Evolutionary conservation across 345 rosid species (phyloP).

Genomic region (Aethionema arabicum): DNA sequence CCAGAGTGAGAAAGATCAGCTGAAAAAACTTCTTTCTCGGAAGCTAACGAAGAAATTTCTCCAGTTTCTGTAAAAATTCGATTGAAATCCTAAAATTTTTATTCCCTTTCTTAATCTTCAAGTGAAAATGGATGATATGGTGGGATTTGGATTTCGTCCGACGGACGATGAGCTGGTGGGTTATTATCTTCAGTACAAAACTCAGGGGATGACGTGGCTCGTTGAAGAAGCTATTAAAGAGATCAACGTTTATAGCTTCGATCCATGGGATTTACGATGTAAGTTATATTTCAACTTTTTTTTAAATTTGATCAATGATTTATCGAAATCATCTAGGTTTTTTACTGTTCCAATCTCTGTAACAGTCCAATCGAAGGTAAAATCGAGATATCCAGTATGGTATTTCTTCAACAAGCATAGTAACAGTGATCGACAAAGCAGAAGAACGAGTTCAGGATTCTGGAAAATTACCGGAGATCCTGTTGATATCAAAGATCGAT

Average conservation of each 20-base stretch:
- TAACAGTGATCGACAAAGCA: slow-evolving; percentile 22
- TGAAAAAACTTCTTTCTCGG: too few relatives aligned
- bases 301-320: too few relatives aligned
- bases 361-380: slow-evolving; percentile 28
- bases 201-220: slow-evolving; percentile 24
- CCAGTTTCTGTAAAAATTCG: too few relatives aligned
- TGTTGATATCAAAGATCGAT: neutral
- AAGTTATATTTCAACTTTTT: neutral
- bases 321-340: too few relatives aligned
- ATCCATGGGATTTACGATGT: slow-evolving; percentile 58
- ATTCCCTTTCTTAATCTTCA: too few relatives aligned
- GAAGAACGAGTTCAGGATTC: slow-evolving; percentile 35
- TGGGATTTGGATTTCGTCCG: slow-evolving; percentile 52
- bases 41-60: too few relatives aligned
- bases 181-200: slow-evolving; percentile 39
- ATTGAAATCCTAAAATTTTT: too few relatives aligned
- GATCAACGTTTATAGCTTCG: slow-evolving; percentile 40
- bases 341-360: neutral
- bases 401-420: slow-evolving; percentile 12
- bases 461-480: slow-evolving; percentile 45
- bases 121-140: slow-evolving; percentile 11
- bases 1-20: too few relatives aligned
- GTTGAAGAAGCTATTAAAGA: slow-evolving; percentile 26
- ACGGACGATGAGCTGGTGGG: slow-evolving; percentile 48
- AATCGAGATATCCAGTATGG: slow-evolving; percentile 36